Base-by-base conservation (phyloP, 768 basidiomycete genomes). In the Mycena pura region DNA sequence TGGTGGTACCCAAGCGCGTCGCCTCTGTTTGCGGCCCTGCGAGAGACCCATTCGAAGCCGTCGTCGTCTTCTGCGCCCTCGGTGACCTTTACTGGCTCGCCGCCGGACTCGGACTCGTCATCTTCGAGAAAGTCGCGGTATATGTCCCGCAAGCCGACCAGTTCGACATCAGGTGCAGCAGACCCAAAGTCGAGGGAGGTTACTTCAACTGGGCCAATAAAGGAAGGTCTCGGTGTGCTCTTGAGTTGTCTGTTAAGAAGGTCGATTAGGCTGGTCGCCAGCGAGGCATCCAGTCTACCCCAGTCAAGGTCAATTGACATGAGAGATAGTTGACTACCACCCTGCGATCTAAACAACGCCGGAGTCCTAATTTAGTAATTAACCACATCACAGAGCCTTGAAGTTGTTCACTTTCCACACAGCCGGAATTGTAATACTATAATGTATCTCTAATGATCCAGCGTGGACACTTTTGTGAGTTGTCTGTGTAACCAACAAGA, bases 231-330 rank as follows among this genome's bases (percentile, higher is more conserved):
- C 29, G 85, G 76, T 3, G 89, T 86, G 47, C 76, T 82, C 6
- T 82, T 70, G 22, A 99, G 89, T 57, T 93, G 91, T 58, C 79
- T 78, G 77, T 97, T 95, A 69, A 99, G 88, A 45, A 89, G 70
- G 36, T 85, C 81, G 57, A 95, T 84, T 58, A 96, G 82, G 28
- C 82, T 82, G 17, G 79, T 78, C 8, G 94, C 84, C 11, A 97
- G 84, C 2, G 87, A 83, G 21, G 82, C 73, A 76, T 94, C 89
- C 63, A 99, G 86, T 66, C 88, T 87, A 66, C 79, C 76, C 96
- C 96, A 99, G 79, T 96, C 93, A 54, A 99, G 79, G 79, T 99
- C 96, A 76, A 99, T 86, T 17, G 95, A 96, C 96, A 97, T 97
- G 51, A 36, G 17, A 9, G 34, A 36, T 9, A 36, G 34, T 36